These are phyloP conservation scores for Athelia sp. DNA, from an alignment of 1,284 basidiomycete species.

Conservation along the genomic window DNA sequence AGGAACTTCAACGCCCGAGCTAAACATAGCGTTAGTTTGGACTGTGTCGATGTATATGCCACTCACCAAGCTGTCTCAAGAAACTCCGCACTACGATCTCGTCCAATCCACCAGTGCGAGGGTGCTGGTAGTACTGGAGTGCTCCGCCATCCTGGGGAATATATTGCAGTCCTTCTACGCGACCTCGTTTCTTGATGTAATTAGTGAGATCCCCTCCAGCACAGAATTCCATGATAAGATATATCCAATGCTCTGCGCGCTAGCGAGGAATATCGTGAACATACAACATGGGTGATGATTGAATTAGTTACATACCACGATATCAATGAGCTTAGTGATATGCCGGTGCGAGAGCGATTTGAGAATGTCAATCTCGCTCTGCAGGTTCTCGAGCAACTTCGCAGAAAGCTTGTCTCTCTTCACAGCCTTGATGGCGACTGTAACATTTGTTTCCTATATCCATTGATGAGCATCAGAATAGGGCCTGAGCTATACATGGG, in stretches of 20 bases:
- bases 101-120: constrained; percentile 84
- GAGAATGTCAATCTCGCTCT: constrained; percentile 96
- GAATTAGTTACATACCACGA: constrained; percentile 63
- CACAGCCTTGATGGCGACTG: constrained; percentile 95
- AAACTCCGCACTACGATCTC: constrained; percentile 92
- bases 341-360: constrained; percentile 92
- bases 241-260: constrained; percentile 92
- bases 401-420: constrained; percentile 83
- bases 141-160: constrained; percentile 61
- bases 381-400: constrained; percentile 95
- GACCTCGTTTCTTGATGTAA: constrained; percentile 93
- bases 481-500: background rate
- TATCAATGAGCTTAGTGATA: constrained; percentile 91
- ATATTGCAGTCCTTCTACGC: constrained; percentile 82
- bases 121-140: constrained; percentile 86
- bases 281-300: constrained; percentile 1
- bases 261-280: constrained; percentile 23
- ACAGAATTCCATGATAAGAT: constrained; percentile 98
- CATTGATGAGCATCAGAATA: constrained; percentile 6
- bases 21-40: constrained; percentile 23
- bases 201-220: constrained; percentile 93
- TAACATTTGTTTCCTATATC: constrained; percentile 71
- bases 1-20: constrained; percentile 93
- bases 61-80: constrained; percentile 83
- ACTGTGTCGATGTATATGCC: constrained; percentile 1